Percentiles rank a stretch among this genome's conserved stretches.
phyloP scores from a whole-genome alignment of 495 filamentous ascomycete species.

The Hypomontagnella monticulosa region DNA sequence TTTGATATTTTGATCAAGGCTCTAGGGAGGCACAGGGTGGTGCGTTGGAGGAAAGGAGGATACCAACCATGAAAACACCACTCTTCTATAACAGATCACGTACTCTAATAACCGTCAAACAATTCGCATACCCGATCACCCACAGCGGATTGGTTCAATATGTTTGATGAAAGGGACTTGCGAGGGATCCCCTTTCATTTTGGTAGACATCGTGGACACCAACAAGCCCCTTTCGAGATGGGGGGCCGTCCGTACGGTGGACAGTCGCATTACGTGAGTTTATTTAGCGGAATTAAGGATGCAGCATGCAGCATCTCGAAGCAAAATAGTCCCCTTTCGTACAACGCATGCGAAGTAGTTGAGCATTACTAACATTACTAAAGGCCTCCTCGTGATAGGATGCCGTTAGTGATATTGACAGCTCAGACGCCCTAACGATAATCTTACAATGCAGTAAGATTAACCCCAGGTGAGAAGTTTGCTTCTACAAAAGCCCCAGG shows the following conservation, averaged over 20 bases:
- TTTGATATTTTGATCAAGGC: too few relatives aligned
- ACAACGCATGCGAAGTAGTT: too few relatives aligned
- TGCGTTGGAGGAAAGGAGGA: too few relatives aligned
- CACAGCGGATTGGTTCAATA: too few relatives aligned
- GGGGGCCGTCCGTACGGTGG: neutral
- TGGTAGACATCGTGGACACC: neutral
- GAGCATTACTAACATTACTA: neutral
- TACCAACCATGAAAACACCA: too few relatives aligned
- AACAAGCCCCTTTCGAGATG: neutral
- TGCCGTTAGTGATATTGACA: neutral
- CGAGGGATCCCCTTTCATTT: neutral
- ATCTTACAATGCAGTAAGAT: neutral
- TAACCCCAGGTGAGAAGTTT: neutral
- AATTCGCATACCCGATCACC: too few relatives aligned
- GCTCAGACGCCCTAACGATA: constrained; percentile 4
- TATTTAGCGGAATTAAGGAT: neutral
- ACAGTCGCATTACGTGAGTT: neutral
- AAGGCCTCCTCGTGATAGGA: constrained; percentile 8
- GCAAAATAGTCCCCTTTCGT: neutral
- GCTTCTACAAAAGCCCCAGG: too few relatives aligned
- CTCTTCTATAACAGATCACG: too few relatives aligned
- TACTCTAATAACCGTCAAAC: too few relatives aligned
- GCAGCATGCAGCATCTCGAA: constrained; percentile 3
- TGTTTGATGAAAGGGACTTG: too few relatives aligned
- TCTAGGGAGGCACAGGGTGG: too few relatives aligned